Percentiles rank a stretch among this genome's conserved stretches.
Evolutionary conservation across 129 eudicot genomes (phyloP).

Genomic region (Gnaphalium uliginosum): DNA sequence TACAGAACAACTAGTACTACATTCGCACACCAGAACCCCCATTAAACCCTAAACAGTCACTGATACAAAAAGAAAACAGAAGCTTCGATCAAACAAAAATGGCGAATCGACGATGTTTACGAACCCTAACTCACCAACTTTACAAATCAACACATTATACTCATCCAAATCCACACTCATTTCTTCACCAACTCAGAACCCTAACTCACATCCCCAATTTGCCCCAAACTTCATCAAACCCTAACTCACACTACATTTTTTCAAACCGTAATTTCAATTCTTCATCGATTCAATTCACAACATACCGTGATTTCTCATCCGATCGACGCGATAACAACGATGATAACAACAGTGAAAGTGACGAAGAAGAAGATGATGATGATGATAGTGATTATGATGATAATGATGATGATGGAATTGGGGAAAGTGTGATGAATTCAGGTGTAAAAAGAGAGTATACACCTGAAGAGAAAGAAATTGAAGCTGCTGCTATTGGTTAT

Average conservation of each 20-base stretch:
- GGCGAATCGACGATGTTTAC: conserved; percentile 65
- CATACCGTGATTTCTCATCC: conserved; percentile 47
- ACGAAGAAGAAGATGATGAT: conserved; percentile 31
- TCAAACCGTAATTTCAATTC: conserved; percentile 22
- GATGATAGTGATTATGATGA: conserved; percentile 34
- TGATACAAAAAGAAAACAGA: neutral
- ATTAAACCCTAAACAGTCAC: conserved; percentile 20
- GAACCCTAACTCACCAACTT: conserved; percentile 44
- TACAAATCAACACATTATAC: conserved; percentile 25
- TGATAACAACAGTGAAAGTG: conserved; percentile 39
- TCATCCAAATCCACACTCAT: conserved; percentile 34
- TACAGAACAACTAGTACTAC: neutral
- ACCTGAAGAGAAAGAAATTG: conserved; percentile 58
- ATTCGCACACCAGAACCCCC: neutral
- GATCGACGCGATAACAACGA: conserved; percentile 31
- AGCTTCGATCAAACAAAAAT: conserved; percentile 38
- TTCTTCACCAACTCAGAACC: conserved; percentile 38
- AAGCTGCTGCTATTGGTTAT: conserved; percentile 85
- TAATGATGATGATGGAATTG: conserved; percentile 45
- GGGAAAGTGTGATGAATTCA: conserved; percentile 5
- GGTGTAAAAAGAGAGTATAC: conserved; percentile 42
- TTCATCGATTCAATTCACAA: conserved; percentile 15
- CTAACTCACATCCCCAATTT: conserved; percentile 30
- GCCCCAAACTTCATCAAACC: conserved; percentile 24
- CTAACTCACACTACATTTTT: conserved; percentile 10